Conservation (phyloP, 2,329 filamentous ascomycete genomes). For the Cercospora nicotianae region DNA sequence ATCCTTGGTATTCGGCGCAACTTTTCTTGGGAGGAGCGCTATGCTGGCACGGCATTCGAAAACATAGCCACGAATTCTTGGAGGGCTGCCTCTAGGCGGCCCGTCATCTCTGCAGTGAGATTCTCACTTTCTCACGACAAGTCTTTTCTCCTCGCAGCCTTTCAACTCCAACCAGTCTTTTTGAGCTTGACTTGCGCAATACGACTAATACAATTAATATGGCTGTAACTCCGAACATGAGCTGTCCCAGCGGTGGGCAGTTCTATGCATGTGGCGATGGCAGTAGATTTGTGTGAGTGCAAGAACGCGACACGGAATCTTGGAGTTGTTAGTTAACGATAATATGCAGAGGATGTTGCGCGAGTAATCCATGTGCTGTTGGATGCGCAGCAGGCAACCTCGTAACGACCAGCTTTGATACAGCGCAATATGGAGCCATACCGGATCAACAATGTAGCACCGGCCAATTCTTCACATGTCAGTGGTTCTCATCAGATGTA, state of each 20-base stretch:
- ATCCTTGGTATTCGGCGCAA: slow-evolving; percentile 5
- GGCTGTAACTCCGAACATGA: slow-evolving; percentile 16
- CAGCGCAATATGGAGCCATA: slow-evolving; percentile 18
- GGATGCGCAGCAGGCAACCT: slow-evolving; percentile 20
- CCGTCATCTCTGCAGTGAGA: background rate
- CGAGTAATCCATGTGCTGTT: slow-evolving; percentile 17
- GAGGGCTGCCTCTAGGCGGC: background rate
- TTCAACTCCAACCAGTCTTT: background rate
- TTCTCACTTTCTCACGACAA: background rate
- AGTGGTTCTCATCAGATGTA: background rate
- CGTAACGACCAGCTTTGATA: slow-evolving; percentile 18
- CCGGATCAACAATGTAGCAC: slow-evolving; percentile 20
- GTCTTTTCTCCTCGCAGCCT: background rate
- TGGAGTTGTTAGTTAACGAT: background rate
- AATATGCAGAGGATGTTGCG: slow-evolving; percentile 18
- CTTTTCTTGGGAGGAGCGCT: background rate
- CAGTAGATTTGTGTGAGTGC: slow-evolving; percentile 14
- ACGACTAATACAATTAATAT: background rate
- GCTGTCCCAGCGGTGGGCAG: slow-evolving; percentile 16
- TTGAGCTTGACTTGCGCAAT: background rate
- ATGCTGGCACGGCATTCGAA: slow-evolving; percentile 2
- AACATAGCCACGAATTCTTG: slow-evolving; percentile 4
- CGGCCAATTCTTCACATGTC: slow-evolving; percentile 20
- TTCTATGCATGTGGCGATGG: slow-evolving; percentile 24
- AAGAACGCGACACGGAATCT: background rate